These are phyloP conservation scores for Pyrenochaeta sp. DNA, from an alignment of 2,329 filamentous ascomycete genomes.

Conservation along the genomic window DNA sequence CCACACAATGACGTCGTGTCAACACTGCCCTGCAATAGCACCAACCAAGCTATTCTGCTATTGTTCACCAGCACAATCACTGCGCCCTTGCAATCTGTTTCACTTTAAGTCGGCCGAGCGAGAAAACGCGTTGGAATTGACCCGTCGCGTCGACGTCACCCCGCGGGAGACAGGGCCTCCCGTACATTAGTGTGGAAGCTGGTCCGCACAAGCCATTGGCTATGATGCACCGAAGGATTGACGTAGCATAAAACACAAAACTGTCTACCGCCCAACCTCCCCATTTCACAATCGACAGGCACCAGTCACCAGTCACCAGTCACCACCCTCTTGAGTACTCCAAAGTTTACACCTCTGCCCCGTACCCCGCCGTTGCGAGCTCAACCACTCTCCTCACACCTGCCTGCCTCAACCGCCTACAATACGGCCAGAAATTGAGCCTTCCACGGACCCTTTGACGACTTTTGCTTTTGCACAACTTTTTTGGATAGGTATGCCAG, in stretches of 20 bases:
- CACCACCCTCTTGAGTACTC: neutral
- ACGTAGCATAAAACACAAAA: constrained; percentile 26
- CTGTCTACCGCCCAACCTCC: constrained; percentile 17
- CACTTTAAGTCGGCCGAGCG: neutral
- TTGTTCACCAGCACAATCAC: neutral
- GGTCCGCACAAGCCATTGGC: constrained; percentile 20
- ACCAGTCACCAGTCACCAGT: constrained; percentile 6
- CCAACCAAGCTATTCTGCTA: constrained; percentile 1
- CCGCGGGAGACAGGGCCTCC: constrained; percentile 4
- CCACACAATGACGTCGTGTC: constrained; percentile 11
- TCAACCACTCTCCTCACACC: neutral
- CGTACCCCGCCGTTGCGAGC: constrained; percentile 8
- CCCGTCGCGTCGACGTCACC: constrained; percentile 42
- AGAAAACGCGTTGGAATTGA: constrained; percentile 27
- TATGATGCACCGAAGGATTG: constrained; percentile 13
- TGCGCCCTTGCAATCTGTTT: neutral
- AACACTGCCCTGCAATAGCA: neutral
- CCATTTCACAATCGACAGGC: constrained; percentile 5
- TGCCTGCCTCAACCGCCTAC: neutral
- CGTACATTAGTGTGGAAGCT: constrained; percentile 2
- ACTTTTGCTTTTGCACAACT: constrained; percentile 2
- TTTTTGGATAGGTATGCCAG: constrained; percentile 12
- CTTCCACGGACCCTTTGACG: constrained; percentile 17
- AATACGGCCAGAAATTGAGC: neutral
- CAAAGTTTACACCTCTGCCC: constrained; percentile 1